Base-by-base conservation (phyloP, 257 asterid genomes). In the Solanum virginianum region DNA sequence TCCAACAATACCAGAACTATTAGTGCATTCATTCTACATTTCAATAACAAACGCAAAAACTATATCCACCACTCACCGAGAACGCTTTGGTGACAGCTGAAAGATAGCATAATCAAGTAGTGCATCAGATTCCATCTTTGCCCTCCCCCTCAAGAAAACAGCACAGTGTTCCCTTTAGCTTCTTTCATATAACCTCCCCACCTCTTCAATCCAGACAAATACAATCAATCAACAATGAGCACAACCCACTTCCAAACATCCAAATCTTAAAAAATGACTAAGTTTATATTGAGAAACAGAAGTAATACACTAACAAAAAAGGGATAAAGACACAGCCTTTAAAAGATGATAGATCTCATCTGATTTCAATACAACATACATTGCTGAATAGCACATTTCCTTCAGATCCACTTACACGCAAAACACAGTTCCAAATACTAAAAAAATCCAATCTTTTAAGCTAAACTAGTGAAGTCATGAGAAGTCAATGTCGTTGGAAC, bases 81-180 rank as follows among this genome's bases (percentile, higher is more conserved):
- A 90, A 5, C 93, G 96, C 88, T 89, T 93, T 1, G 98, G 98
- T 0, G 98, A 94, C 68, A 96, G 92, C 92, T 93, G 99, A 90
- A 96, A 93, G 26, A 93, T 90, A 43, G 98, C 99, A 88, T 91
- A 96, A 88, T 96, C 99, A 60, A 96, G 94, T 86, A 91, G 93
- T 4, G 90, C 84, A 62, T 91, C 97, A 6, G 94, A 77, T 88
- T 89, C 94, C 97, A 96, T 91, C 87, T 87, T 54, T 59, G 90
- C 79, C 85, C 87, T 91, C 85, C 85, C 22, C 88, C 63, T 20
- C 53, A 69, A 84, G 66, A 69, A 57, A 81, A 85, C 85, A 82
- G 20, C 86, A 26, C 85, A 22, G 24, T 60, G 54, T 70, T 70
- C 51, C 82, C 86, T 80, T 83, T n/a, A 79, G 69, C 66, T 85